Base-by-base conservation (phyloP, 2,329 filamentous ascomycete genomes). In the Hypocreales sp. region DNA sequence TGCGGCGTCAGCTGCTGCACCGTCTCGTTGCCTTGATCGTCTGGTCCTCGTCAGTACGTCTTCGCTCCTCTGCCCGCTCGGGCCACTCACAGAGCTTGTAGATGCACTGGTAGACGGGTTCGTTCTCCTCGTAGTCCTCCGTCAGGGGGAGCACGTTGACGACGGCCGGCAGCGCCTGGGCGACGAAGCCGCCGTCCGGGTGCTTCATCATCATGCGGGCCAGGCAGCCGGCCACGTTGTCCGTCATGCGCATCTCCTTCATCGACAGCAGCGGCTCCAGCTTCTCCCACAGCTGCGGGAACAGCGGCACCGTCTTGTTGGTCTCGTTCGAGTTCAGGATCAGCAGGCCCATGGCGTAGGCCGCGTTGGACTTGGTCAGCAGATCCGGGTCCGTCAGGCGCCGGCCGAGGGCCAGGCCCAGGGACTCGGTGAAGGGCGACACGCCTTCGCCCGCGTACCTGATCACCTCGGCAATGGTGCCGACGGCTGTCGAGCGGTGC, bases 51-150 rank as follows among this genome's bases (percentile, higher is more conserved):
- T 48, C 38, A 47, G 46, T 37, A 32, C 21, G 16, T 26, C 11
- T n/a, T n/a, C n/a, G n/a, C n/a, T n/a, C n/a, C n/a, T n/a, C n/a
- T n/a, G n/a, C n/a, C n/a, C n/a, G n/a, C n/a, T n/a, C 7, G 18
- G 18, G 7, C 18, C 7, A 68, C 73, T 61, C 63, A 79, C 72
- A 94, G 37, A 95, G 68, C 53, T 79, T 75, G 53, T 81, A 77
- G 44, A 98, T 77, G 71, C 86, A 92, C 51, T 79, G 70, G 58
- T 79, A 98, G 33, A 95, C 75, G 7, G 90, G 84, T 44, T 82
- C 81, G 57, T 98, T 95, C 69, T 95, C 90, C 55, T 94, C 84
- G 43, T 72, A 95, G 52, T 95, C 90, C 48, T 93, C 86, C 53
- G 80, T 81, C 35, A 95, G 64, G 8, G 90, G 90, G 20, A 95